Evolutionary conservation across 257 asterid genomes (phyloP), one percentile per base, ranked within the genome.

Genomic region (Linderniella brevidens): DNA sequence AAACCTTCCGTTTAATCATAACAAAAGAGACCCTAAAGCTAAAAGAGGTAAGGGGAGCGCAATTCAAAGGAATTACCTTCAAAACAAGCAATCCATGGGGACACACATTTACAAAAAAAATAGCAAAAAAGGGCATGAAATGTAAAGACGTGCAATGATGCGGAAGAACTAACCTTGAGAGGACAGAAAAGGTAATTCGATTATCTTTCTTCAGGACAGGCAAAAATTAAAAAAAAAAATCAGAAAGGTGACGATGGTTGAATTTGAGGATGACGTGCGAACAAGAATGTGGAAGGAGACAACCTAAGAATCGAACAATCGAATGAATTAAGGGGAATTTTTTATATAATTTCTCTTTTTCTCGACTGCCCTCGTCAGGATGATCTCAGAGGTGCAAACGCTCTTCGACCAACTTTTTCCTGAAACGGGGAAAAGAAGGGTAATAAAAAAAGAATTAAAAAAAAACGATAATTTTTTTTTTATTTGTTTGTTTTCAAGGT

Each of bases 321-420:
- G 43, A n/a, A 38, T 38, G 43, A 38, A 38, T 2, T 2, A 3
- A 38, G 13, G 14, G 43, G 43, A 38, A n/a, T 64, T n/a, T n/a
- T 38, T 38, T 11, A 38, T 38, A 25, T 25, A 25, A 2, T 25
- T 25, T 25, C 32, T 25, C 6, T 25, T 25, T 38, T 38, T 38
- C 43, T 38, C 14, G 43, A 38, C 43, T 38, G 43, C 43, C 43
- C 43, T 38, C 14, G 13, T 60, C 70, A 72, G 79, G 74, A 76
- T 78, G 94, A 79, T 82, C 92, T 82, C 82, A 86, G 90, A 78
- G 79, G 69, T 70, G 61, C 68, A 65, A 67, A 59, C 56, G 74
- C 88, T 76, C 88, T 54, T 70, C 88, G 92, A 78, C 76, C 87
- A 80, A 61, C 93, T 66, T 50, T 68, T 70, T 75, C 84, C 75